Evolutionary conservation across 1,284 basidiomycete genomes (phyloP).

Genomic region (Lentinula novae-zelandiae): DNA sequence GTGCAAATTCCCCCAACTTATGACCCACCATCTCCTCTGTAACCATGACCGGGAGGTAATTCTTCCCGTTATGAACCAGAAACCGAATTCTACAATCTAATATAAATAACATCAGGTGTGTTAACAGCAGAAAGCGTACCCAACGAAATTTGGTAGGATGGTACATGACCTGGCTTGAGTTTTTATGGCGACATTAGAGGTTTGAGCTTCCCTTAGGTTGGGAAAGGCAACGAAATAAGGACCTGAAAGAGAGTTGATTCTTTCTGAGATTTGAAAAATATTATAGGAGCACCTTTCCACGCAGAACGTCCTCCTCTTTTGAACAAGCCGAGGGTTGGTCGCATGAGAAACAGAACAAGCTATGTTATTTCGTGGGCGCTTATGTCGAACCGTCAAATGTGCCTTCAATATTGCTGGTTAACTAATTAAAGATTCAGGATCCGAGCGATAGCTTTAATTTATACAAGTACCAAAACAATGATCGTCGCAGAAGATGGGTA

Average conservation of each 20-base stretch:
- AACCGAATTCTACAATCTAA: conserved; percentile 63
- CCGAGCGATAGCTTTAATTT: too few species aligned
- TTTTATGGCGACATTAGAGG: conserved; percentile 82
- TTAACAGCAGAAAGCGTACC: conserved; percentile 42
- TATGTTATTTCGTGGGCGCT: not conserved
- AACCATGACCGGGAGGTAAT: conserved; percentile 82
- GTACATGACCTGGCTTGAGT: conserved; percentile 91
- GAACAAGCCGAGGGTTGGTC: conserved; percentile 34
- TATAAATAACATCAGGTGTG: too few species aligned
- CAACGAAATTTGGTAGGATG: conserved; percentile 92
- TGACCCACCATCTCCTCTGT: conserved; percentile 99
- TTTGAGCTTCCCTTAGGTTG: conserved; percentile 80
- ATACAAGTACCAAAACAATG: too few species aligned
- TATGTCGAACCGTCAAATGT: not conserved
- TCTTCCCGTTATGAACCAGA: conserved; percentile 92
- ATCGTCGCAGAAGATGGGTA: not conserved
- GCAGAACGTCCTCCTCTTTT: conserved; percentile 43
- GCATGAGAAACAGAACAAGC: conserved; percentile 25
- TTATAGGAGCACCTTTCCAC: conserved; percentile 40
- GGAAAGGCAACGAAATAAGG: conserved; percentile 96
- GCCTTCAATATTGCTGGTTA: not conserved
- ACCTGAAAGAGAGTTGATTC: conserved; percentile 43
- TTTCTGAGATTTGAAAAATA: not conserved
- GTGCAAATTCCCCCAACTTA: conserved; percentile 93
- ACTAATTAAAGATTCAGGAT: too few species aligned